Conservation (phyloP, 768 basidiomycete genomes). For the Favolaschia claudopus region DNA sequence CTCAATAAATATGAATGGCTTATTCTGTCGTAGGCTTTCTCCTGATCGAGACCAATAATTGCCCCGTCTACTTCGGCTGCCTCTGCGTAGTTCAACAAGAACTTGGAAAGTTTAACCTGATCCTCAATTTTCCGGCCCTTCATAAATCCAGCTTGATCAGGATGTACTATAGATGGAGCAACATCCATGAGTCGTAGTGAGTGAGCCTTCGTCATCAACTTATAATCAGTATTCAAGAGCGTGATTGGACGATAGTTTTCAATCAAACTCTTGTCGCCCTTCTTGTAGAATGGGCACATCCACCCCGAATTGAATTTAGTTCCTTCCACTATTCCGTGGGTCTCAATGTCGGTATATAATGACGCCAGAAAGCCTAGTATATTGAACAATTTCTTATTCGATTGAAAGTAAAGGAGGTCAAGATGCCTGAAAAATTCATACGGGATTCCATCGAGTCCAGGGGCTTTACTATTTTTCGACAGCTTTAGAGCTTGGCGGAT, state of each 20-base stretch:
- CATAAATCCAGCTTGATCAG: constrained; percentile 7
- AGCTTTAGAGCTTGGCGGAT: background rate
- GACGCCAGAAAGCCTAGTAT: background rate
- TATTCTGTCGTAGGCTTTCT: too few species aligned
- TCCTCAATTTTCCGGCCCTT: constrained; percentile 8
- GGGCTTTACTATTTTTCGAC: background rate
- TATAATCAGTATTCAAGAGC: background rate
- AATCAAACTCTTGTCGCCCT: background rate
- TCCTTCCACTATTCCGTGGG: background rate
- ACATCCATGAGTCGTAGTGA: background rate
- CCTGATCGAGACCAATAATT: background rate
- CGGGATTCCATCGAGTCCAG: constrained; percentile 14
- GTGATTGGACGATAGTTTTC: background rate
- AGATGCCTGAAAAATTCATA: constrained; percentile 23
- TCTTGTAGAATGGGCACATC: constrained; percentile 1
- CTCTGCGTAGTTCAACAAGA: constrained; percentile 31
- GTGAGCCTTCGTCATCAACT: background rate
- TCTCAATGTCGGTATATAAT: background rate
- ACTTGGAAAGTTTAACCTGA: constrained; percentile 32
- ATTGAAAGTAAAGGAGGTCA: background rate
- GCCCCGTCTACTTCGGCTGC: constrained; percentile 15
- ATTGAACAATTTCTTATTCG: too few species aligned
- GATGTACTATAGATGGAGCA: background rate
- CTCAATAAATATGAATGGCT: background rate
- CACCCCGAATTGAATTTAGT: background rate